Conservation (phyloP, 306 rosid species). For the Vigna hirtella region DNA sequence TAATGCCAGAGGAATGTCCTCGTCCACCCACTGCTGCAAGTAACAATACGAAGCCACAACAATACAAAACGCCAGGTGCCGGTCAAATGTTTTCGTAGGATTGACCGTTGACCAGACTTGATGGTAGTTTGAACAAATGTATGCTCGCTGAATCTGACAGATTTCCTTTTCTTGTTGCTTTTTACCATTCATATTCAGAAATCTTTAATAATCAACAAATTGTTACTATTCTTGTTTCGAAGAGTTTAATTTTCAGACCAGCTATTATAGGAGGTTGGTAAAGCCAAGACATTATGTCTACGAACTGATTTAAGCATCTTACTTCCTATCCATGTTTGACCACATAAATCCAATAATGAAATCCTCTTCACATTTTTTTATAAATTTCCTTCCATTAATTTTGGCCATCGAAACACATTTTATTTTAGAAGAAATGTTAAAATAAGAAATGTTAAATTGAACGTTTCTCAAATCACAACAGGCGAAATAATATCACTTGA, state of each 20-base stretch:
- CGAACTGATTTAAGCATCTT: background rate
- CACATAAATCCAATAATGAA: no score
- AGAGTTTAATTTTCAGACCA: no score
- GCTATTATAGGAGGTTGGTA: background rate
- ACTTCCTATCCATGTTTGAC: background rate
- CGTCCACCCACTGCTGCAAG: background rate
- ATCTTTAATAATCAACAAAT: background rate
- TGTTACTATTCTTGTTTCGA: no score
- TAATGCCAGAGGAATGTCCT: background rate
- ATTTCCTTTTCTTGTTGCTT: no score
- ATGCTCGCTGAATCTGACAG: background rate
- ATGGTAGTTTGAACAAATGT: background rate
- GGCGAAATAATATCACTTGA: background rate
- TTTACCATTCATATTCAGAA: background rate
- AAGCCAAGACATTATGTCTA: background rate
- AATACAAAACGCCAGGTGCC: background rate
- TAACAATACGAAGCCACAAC: background rate
- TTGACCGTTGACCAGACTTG: conserved; percentile 7
- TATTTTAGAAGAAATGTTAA: background rate
- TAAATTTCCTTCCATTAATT: background rate
- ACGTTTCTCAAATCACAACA: background rate
- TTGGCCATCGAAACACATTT: background rate
- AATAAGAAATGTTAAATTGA: background rate
- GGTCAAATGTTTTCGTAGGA: background rate
- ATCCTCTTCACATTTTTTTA: background rate